Percentiles rank a stretch among this genome's conserved stretches.
These are phyloP conservation scores for Fraxinus excelsior DNA, from an alignment of 257 asterid species.

Conservation along the genomic window DNA sequence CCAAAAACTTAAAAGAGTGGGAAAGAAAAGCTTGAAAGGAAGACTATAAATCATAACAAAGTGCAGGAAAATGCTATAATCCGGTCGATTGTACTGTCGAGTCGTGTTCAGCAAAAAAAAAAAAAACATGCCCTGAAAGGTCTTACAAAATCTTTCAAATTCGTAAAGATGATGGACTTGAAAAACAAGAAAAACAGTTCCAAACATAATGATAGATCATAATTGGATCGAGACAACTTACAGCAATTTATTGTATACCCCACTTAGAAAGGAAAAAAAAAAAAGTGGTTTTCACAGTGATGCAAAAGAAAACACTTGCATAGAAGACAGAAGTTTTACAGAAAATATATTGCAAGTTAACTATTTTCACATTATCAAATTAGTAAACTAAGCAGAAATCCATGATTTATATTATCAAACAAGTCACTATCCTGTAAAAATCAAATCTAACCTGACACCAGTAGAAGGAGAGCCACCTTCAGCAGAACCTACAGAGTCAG, in stretches of 20 bases:
- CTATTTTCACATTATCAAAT: background rate
- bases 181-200: constrained; percentile 23
- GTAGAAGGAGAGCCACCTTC: constrained; percentile 50
- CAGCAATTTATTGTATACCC: constrained; percentile 22
- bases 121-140: background rate
- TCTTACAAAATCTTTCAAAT: background rate
- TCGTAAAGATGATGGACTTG: background rate
- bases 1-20: too few relatives aligned
- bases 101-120: background rate
- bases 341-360: background rate
- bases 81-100: background rate
- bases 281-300: background rate
- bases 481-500: constrained; percentile 34
- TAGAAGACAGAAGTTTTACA: background rate
- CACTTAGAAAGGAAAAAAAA: constrained; percentile 14
- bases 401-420: too few relatives aligned
- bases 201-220: constrained; percentile 35
- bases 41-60: background rate
- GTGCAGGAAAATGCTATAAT: background rate
- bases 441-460: constrained; percentile 51
- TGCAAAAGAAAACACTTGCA: background rate
- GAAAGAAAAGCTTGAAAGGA: background rate
- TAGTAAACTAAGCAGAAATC: background rate
- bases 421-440: background rate
- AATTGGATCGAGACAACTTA: constrained; percentile 26